Percentiles rank a stretch among this genome's conserved stretches.
Evolutionary conservation across 148 eudicot genomes (phyloP).

Genomic region (Rhododendron henanense): DNA sequence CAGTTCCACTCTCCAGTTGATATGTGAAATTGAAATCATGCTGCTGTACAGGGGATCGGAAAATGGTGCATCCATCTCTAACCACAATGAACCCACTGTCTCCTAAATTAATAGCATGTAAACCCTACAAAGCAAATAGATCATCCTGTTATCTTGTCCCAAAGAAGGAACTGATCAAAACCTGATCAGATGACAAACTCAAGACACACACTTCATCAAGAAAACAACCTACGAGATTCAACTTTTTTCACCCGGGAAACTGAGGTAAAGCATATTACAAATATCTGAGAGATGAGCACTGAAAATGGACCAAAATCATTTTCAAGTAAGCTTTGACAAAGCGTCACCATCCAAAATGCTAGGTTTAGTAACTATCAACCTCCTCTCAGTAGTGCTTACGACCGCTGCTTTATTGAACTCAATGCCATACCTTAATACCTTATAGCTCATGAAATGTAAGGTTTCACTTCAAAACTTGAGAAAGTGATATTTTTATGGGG

Average conservation of each 20-base stretch:
- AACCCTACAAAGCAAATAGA: constrained; percentile 45
- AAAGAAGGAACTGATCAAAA: not conserved
- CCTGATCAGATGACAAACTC: not conserved
- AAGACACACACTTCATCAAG: not conserved
- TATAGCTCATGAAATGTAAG: not conserved
- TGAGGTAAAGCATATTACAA: not conserved
- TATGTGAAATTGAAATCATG: constrained; percentile 85
- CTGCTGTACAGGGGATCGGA: constrained; percentile 81
- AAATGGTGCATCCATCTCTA: constrained; percentile 74
- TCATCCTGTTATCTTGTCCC: not conserved
- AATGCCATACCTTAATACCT: not conserved
- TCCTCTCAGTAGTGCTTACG: not conserved
- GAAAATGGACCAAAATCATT: not conserved
- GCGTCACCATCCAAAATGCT: not conserved
- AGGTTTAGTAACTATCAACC: not conserved
- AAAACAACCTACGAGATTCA: not conserved
- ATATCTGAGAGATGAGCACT: not conserved
- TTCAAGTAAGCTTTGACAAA: not conserved
- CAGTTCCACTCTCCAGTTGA: constrained; percentile 70
- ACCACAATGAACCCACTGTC: constrained; percentile 86
- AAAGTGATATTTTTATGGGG: not conserved
- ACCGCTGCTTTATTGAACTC: not conserved
- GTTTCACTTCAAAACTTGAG: not conserved
- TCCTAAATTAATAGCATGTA: constrained; percentile 78
- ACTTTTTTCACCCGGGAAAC: not conserved